phyloP scores from a whole-genome alignment of 306 rosid species.

The Prinsepia uniflora region DNA sequence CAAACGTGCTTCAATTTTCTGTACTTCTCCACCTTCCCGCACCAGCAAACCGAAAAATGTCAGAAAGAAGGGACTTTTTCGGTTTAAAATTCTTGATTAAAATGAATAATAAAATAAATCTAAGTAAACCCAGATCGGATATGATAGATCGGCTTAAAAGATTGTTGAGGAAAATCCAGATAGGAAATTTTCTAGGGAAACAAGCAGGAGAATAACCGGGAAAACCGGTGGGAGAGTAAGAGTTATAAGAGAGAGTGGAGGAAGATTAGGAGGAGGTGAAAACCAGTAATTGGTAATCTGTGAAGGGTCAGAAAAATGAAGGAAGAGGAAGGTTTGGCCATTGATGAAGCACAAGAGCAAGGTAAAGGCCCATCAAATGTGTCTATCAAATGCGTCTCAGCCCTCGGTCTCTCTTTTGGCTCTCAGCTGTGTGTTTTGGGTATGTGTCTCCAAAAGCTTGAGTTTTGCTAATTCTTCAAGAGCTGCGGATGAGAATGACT shows the following conservation, averaged over 20 bases:
- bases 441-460: not conserved
- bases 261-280: slow-evolving; percentile 84
- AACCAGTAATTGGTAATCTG: slow-evolving; percentile 61
- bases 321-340: slow-evolving; percentile 39
- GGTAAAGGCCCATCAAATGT: slow-evolving; percentile 63
- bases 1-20: not conserved
- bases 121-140: not conserved
- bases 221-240: slow-evolving; percentile 13
- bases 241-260: slow-evolving; percentile 80
- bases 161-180: not conserved
- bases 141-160: not conserved
- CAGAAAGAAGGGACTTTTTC: not conserved
- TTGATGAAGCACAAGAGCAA: slow-evolving; percentile 32
- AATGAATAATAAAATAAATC: not conserved
- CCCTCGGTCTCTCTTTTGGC: not conserved
- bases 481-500: slow-evolving; percentile 7
- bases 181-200: slow-evolving; percentile 7
- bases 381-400: slow-evolving; percentile 36
- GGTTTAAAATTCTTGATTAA: not conserved
- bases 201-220: slow-evolving; percentile 22
- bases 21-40: not conserved
- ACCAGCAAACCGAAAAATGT: not conserved
- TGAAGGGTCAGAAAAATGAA: slow-evolving; percentile 43
- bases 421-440: not conserved
- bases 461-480: not conserved